These are phyloP conservation scores for Silybum marianum DNA, from an alignment of 129 eudicot genomes.

Conservation along the genomic window DNA sequence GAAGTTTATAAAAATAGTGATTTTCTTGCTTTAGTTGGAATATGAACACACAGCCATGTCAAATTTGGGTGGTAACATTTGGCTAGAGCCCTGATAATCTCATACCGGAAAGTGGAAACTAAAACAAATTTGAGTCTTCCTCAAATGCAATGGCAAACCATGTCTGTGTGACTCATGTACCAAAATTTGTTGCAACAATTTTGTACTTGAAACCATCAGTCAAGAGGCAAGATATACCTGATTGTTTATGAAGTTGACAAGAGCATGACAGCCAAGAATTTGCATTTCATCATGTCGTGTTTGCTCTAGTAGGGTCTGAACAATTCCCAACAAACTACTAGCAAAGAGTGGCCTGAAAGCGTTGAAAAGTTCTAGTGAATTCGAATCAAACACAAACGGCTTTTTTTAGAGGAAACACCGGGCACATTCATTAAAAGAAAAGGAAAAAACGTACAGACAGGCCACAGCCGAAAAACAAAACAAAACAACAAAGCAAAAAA, in stretches of 20 bases:
- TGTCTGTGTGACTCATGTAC: background rate
- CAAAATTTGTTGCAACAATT: background rate
- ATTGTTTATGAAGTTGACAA: conserved; percentile 62
- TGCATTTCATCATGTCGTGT: conserved; percentile 61
- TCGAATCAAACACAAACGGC: background rate
- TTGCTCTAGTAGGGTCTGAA: conserved; percentile 67
- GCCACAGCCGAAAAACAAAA: too few species aligned
- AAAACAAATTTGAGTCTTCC: background rate
- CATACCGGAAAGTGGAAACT: background rate
- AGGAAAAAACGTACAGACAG: too few species aligned
- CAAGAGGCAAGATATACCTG: conserved; percentile 46
- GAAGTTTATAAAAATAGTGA: background rate
- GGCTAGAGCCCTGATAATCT: background rate
- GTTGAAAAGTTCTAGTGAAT: background rate
- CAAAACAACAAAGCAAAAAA: too few species aligned
- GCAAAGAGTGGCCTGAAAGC: conserved; percentile 76
- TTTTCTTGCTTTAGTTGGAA: background rate
- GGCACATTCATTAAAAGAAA: too few species aligned
- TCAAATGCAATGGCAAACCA: conserved; percentile 9
- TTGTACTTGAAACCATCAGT: background rate
- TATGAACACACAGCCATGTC: background rate
- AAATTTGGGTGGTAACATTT: background rate
- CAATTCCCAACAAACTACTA: conserved; percentile 66
- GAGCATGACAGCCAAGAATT: conserved; percentile 72
- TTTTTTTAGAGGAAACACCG: background rate